Percentiles rank a stretch among this genome's conserved stretches.
Conservation (phyloP, 352 stramenopile genomes). For the Plasmopara muralis region DNA sequence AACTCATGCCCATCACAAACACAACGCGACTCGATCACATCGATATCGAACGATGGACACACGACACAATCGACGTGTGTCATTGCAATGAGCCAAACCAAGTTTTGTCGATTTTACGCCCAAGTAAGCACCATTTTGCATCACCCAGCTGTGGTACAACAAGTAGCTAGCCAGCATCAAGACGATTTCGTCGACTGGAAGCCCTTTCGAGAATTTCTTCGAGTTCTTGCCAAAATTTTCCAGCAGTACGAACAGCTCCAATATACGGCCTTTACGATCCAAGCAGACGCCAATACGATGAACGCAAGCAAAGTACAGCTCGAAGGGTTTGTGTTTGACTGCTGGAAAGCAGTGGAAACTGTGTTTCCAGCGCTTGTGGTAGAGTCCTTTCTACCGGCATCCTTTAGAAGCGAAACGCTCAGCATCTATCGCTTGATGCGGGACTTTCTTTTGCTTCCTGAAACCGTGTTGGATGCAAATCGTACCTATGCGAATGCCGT, state of each 20-base stretch:
- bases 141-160: constrained; percentile 24
- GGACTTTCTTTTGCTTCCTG: constrained; percentile 44
- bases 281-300: constrained; percentile 30
- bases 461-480: constrained; percentile 42
- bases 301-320: constrained; percentile 29
- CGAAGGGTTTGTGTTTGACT: constrained; percentile 38
- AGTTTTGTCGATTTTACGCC: constrained; percentile 42
- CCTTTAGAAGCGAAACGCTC: constrained; percentile 30
- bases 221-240: constrained; percentile 30
- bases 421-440: constrained; percentile 45
- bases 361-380: constrained; percentile 41
- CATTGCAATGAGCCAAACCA: constrained; percentile 55
- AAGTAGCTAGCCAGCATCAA: constrained; percentile 8
- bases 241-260: constrained; percentile 35
- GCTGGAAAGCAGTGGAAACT: constrained; percentile 39
- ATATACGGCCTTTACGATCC: constrained; percentile 32
- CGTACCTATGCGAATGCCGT: constrained; percentile 52
- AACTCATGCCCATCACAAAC: constrained; percentile 14
- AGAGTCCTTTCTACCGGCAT: constrained; percentile 32
- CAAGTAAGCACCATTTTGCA: constrained; percentile 38
- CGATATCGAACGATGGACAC: constrained; percentile 6
- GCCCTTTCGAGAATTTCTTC: constrained; percentile 43
- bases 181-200: constrained; percentile 30
- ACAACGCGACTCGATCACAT: constrained; percentile 10
- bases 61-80: constrained; percentile 41